Evolutionary conservation across 2,329 filamentous ascomycete species (phyloP), one percentile per base, ranked within the genome.

Genomic region (Bipolaris oryzae): DNA sequence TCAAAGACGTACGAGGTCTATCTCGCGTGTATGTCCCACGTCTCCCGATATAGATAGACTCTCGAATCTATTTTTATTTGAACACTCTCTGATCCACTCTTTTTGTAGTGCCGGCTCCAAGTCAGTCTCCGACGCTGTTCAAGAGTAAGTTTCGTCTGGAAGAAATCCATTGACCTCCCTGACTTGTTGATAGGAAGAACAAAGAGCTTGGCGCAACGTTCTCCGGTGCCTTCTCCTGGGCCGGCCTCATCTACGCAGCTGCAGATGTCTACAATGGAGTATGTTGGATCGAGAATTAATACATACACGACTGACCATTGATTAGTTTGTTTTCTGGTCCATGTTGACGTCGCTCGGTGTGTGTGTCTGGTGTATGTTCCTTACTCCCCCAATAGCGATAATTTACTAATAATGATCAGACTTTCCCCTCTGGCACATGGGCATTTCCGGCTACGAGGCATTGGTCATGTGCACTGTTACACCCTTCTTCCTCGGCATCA

Each of bases 401-500:
- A 11, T 15, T 35, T 23, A 28, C 69, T 73, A 46, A 74, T 55
- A 15, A 34, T 2, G 9, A 20, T 2, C 61, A 92, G 89, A 96
- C 77, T 99, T 99, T 75, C 95, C 95, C 13, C 85, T 99, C 10
- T 99, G 95, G 95, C 87, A 97, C 75, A 99, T 99, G 95, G 95
- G 95, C 25, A 96, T 99, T 58, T 98, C 94, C 3, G 95, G 95
- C 61, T 99, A 95, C 73, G 95, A 99, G 78, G 89, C 88, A 41
- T 83, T 96, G 64, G 88, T 99, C 70, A 89, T 98, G 87, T 86
- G 85, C 47, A 94, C 91, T 3, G 77, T 94, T 49, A 90, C 93
- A 4, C 95, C 95, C 0, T 81, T 93, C 37, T 76, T 98, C 18
- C 86, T 99, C 41, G 87, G 83, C 20, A 88, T 92, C 60, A 83